A percentile compares a stretch with the other conserved stretches of the same genome.
Evolutionary conservation across 2,329 filamentous ascomycete genomes (phyloP).

Genomic region (Fusarium succisae): DNA sequence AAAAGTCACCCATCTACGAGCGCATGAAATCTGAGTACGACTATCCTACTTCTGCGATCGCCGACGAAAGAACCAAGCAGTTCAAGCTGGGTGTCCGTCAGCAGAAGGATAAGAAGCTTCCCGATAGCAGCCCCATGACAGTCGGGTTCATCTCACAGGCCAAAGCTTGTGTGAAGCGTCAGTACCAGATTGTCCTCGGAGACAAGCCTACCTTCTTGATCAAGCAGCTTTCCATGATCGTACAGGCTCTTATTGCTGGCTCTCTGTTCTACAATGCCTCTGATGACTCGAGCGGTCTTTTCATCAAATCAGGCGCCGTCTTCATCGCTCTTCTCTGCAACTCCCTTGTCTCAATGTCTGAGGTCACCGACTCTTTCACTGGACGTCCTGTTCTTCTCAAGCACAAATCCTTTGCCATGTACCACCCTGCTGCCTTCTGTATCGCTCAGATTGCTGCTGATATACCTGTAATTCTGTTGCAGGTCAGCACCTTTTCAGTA

Average conservation of each 20-base stretch:
- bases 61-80: constrained; percentile 58
- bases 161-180: constrained; percentile 63
- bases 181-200: constrained; percentile 73
- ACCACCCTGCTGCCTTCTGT: constrained; percentile 68
- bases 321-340: constrained; percentile 74
- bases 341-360: constrained; percentile 69
- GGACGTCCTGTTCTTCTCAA: constrained; percentile 68
- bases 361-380: constrained; percentile 70
- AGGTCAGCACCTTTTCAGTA: constrained; percentile 66
- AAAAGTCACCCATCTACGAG: constrained; percentile 59
- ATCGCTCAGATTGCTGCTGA: constrained; percentile 64
- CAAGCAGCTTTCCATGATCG: constrained; percentile 66
- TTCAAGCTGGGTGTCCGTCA: constrained; percentile 63
- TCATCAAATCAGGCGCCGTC: constrained; percentile 69
- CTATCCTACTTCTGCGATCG: constrained; percentile 61
- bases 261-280: constrained; percentile 75
- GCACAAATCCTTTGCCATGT: constrained; percentile 66
- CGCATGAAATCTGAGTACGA: constrained; percentile 65
- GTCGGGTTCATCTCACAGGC: constrained; percentile 65
- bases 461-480: constrained; percentile 65
- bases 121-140: constrained; percentile 64
- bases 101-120: constrained; percentile 65
- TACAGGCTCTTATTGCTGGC: constrained; percentile 70
- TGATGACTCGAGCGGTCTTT: constrained; percentile 65
- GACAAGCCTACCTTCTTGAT: constrained; percentile 71